A percentile compares a stretch with the other conserved stretches of the same genome.
These are phyloP conservation scores for Pseudozyma hubeiensis DNA, from an alignment of 1,284 basidiomycete genomes.

Conservation along the genomic window DNA sequence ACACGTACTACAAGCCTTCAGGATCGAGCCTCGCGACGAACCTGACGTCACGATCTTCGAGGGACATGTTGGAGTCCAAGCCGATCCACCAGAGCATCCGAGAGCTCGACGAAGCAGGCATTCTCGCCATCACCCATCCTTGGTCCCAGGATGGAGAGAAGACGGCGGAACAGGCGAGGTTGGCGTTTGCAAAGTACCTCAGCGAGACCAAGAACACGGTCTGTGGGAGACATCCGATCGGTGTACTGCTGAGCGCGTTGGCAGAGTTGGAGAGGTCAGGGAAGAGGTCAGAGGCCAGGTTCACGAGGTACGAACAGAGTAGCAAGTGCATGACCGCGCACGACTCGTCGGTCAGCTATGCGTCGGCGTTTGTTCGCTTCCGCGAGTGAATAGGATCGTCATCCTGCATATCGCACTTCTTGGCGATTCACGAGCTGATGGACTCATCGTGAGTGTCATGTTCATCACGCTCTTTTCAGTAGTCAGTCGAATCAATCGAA, in stretches of 20 bases:
- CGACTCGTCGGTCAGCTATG: conserved; percentile 95
- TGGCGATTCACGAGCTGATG: no score
- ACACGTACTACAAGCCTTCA: conserved; percentile 87
- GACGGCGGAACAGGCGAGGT: conserved; percentile 47
- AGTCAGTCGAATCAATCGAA: no score
- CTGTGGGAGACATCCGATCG: conserved; percentile 94
- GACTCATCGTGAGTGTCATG: no score
- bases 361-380: conserved; percentile 76
- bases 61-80: conserved; percentile 4
- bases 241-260: conserved; percentile 85
- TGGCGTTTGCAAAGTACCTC: conserved; percentile 76
- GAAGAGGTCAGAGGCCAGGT: conserved; percentile 47
- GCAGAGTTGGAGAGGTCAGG: conserved; percentile 74
- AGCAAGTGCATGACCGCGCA: conserved; percentile 77
- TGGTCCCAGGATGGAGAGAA: conserved; percentile 58
- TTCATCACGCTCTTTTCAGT: no score
- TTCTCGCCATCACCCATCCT: conserved; percentile 76
- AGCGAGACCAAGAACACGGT: conserved; percentile 90
- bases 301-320: conserved; percentile 76
- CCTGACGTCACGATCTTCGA: conserved; percentile 16
- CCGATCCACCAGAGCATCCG: conserved; percentile 75
- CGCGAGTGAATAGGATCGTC: not conserved
- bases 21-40: conserved; percentile 68
- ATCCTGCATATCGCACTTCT: no score
- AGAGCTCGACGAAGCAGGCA: conserved; percentile 81